Conservation (phyloP, 768 basidiomycete species). For the Leccinum incarnatum region DNA sequence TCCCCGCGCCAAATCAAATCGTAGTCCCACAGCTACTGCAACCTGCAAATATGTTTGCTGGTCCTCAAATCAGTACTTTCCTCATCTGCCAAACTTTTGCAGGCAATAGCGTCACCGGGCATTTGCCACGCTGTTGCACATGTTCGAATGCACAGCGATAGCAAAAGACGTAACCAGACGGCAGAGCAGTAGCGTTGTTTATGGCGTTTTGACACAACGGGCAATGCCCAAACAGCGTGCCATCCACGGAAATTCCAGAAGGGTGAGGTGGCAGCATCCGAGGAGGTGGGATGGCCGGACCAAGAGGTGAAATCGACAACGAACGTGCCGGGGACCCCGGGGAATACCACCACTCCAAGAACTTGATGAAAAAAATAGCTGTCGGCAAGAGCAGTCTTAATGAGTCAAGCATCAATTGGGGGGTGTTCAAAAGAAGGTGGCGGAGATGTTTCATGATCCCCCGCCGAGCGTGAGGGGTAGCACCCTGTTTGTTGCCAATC, state of each 20-base stretch:
- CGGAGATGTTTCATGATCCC: slow-evolving; percentile 45
- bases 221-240: slow-evolving; percentile 72
- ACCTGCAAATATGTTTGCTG: not conserved
- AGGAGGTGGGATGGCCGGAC: slow-evolving; percentile 75
- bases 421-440: slow-evolving; percentile 49
- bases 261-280: slow-evolving; percentile 73
- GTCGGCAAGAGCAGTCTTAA: slow-evolving; percentile 78
- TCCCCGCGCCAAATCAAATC: slow-evolving; percentile 8
- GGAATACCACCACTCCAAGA: slow-evolving; percentile 99
- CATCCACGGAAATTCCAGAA: slow-evolving; percentile 62
- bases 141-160: slow-evolving; percentile 88
- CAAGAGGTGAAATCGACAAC: slow-evolving; percentile 58
- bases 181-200: slow-evolving; percentile 85
- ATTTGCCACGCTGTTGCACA: slow-evolving; percentile 71
- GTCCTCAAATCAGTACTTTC: slow-evolving; percentile 71
- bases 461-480: slow-evolving; percentile 24
- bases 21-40: slow-evolving; percentile 2
- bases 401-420: slow-evolving; percentile 70
- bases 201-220: slow-evolving; percentile 72
- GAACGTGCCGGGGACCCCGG: slow-evolving; percentile 82
- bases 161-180: slow-evolving; percentile 94
- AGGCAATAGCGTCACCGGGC: slow-evolving; percentile 84
- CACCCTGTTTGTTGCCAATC: slow-evolving; percentile 14
- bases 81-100: slow-evolving; percentile 78
- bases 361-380: slow-evolving; percentile 93